Evolutionary conservation across 164 flowering plant species (phyloP).

Genomic region (Macadamia tetraphylla): DNA sequence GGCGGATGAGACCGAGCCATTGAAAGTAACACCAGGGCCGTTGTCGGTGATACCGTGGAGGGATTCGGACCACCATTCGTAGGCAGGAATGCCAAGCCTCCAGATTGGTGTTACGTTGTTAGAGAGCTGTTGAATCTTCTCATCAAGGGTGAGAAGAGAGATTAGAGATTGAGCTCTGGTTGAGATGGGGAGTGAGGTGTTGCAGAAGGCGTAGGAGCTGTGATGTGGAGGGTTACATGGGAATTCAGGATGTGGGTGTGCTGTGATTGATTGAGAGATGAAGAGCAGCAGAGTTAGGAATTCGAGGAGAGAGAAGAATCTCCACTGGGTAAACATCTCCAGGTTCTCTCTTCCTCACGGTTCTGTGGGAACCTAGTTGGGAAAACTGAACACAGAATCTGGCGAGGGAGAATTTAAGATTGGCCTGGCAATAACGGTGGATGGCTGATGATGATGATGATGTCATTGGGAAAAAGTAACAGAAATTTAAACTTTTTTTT

Average conservation of each 20-base stretch:
- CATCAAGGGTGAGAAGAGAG: slow-evolving; percentile 58
- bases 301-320: slow-evolving; percentile 5
- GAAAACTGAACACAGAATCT: neutral
- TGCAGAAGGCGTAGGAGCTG: slow-evolving; percentile 54
- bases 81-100: slow-evolving; percentile 60
- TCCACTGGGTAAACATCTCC: slow-evolving; percentile 14
- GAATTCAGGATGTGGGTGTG: slow-evolving; percentile 21
- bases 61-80: slow-evolving; percentile 88
- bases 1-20: slow-evolving; percentile 47
- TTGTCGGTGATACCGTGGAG: slow-evolving; percentile 74
- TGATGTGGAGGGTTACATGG: slow-evolving; percentile 52
- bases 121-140: slow-evolving; percentile 60
- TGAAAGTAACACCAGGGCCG: slow-evolving; percentile 76
- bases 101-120: slow-evolving; percentile 50
- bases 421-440: neutral
- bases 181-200: slow-evolving; percentile 43
- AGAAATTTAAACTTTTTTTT: no score
- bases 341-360: no score
- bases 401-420: neutral
- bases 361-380: neutral
- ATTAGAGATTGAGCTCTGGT: slow-evolving; percentile 55
- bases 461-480: no score
- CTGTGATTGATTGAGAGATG: slow-evolving; percentile 2
- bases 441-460: no score
- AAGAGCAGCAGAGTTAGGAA: slow-evolving; percentile 8